These are phyloP conservation scores for Musa schizocarpa DNA, from an alignment of 176 grass and related monocot species.

Conservation along the genomic window DNA sequence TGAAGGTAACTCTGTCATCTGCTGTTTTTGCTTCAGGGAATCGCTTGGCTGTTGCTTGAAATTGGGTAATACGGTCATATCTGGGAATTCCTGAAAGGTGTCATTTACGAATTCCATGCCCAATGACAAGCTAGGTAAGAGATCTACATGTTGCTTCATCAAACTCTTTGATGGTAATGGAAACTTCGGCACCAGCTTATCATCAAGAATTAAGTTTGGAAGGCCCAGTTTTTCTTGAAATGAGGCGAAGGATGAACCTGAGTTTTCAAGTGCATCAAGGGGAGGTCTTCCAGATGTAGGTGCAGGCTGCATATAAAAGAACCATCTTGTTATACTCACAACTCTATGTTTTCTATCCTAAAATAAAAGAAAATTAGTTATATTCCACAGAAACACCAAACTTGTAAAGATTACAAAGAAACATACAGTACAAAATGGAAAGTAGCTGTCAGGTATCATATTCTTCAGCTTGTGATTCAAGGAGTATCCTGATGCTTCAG, in stretches of 20 bases:
- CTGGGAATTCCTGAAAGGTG: constrained; percentile 46
- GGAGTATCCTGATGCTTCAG: constrained; percentile 37
- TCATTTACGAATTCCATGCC: constrained; percentile 42
- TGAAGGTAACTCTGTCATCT: constrained; percentile 57
- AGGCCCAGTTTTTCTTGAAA: constrained; percentile 86
- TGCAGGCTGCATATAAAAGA: constrained; percentile 26
- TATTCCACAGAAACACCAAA: constrained; percentile 13
- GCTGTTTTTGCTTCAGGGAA: constrained; percentile 56
- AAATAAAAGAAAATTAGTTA: constrained; percentile 9
- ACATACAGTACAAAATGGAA: constrained; percentile 85
- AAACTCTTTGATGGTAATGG: constrained; percentile 40
- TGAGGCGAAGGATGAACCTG: constrained; percentile 50
- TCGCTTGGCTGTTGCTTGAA: constrained; percentile 47
- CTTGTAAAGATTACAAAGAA: constrained; percentile 12
- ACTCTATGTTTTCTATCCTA: not conserved
- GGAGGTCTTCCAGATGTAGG: constrained; percentile 31
- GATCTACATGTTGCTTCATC: constrained; percentile 49
- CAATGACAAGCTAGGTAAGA: constrained; percentile 52
- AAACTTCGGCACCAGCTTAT: constrained; percentile 20
- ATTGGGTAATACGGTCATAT: constrained; percentile 44
- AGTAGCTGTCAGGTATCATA: constrained; percentile 62
- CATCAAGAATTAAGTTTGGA: constrained; percentile 61
- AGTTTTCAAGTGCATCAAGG: constrained; percentile 41
- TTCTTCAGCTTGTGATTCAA: constrained; percentile 55
- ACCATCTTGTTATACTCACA: not conserved